phyloP scores from a whole-genome alignment of 2,329 filamentous ascomycete species.

The Leptographium galeiforme region DNA sequence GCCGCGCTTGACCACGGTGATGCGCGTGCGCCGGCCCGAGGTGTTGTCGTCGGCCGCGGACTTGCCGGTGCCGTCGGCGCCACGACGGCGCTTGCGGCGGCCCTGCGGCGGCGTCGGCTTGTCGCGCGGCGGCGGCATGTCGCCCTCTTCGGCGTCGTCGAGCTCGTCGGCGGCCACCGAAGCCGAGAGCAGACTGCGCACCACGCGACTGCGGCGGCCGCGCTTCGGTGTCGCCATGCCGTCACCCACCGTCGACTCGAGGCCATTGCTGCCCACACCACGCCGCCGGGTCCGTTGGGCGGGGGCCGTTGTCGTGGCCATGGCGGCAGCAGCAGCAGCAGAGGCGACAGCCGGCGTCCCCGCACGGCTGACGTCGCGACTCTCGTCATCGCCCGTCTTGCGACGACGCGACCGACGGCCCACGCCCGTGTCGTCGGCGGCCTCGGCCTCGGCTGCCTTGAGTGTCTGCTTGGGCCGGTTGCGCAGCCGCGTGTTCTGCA shows the following conservation, averaged over 20 bases:
- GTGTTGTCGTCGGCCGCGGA: background rate
- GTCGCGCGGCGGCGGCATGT: background rate
- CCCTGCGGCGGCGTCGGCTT: background rate
- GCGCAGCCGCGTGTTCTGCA: slow-evolving; percentile 39
- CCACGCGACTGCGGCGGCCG: slow-evolving; percentile 7
- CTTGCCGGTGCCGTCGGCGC: background rate
- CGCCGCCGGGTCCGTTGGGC: background rate
- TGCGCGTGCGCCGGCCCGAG: slow-evolving; percentile 11
- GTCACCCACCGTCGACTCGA: background rate
- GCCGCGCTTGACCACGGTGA: slow-evolving; percentile 6
- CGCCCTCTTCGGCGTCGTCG: background rate
- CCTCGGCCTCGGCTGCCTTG: slow-evolving; percentile 40
- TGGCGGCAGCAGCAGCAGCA: background rate
- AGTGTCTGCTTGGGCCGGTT: slow-evolving; percentile 44
- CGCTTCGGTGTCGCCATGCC: slow-evolving; percentile 4
- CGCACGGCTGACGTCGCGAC: slow-evolving; percentile 36
- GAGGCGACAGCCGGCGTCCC: slow-evolving; percentile 27
- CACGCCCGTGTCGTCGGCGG: slow-evolving; percentile 23
- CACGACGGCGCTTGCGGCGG: slow-evolving; percentile 1
- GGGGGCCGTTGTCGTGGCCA: background rate
- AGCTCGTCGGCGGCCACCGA: slow-evolving; percentile 7
- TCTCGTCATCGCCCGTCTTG: slow-evolving; percentile 37
- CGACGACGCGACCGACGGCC: slow-evolving; percentile 36
- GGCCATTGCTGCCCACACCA: background rate
- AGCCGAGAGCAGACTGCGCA: slow-evolving; percentile 11